Evolutionary conservation across 1,284 basidiomycete genomes (phyloP).

Genomic region (Termitomyces sp.): DNA sequence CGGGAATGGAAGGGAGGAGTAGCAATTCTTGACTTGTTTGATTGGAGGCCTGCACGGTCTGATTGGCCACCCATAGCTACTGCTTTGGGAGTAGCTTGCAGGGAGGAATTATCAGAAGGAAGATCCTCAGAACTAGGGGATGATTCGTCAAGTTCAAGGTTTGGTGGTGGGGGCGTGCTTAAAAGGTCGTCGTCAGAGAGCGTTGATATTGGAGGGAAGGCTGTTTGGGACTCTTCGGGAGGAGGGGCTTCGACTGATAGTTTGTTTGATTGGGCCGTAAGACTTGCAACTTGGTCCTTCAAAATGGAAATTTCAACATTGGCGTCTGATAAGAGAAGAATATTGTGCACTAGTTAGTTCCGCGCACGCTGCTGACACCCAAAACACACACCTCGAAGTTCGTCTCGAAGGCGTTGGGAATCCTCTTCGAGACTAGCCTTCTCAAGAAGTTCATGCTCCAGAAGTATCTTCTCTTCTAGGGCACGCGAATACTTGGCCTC

Average conservation of each 20-base stretch:
- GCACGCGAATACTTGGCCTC: slow-evolving; percentile 89
- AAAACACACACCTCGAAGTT: slow-evolving; percentile 72
- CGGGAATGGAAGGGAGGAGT: slow-evolving; percentile 40
- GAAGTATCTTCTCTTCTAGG: slow-evolving; percentile 93
- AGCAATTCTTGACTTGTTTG: slow-evolving; percentile 36
- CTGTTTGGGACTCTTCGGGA: slow-evolving; percentile 21
- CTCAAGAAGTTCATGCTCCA: slow-evolving; percentile 95
- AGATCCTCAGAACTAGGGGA: slow-evolving; percentile 40
- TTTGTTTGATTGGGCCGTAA: slow-evolving; percentile 22
- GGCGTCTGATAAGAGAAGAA: slow-evolving; percentile 54
- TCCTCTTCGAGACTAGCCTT: slow-evolving; percentile 91
- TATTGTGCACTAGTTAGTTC: not conserved
- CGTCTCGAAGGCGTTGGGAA: slow-evolving; percentile 88
- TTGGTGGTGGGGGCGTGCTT: slow-evolving; percentile 49
- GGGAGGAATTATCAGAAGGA: slow-evolving; percentile 25
- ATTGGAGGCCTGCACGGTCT: slow-evolving; percentile 43
- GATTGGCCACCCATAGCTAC: slow-evolving; percentile 35
- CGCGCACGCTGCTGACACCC: not conserved
- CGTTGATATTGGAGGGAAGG: slow-evolving; percentile 20
- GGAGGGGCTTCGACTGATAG: slow-evolving; percentile 10
- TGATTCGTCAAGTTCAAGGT: slow-evolving; percentile 59
- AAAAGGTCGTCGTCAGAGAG: slow-evolving; percentile 52
- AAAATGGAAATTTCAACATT: slow-evolving; percentile 82
- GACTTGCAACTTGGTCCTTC: slow-evolving; percentile 57
- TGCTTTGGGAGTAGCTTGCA: slow-evolving; percentile 30